A percentile compares a stretch with the other conserved stretches of the same genome.
Conservation (phyloP, 345 rosid genomes). For the Brassica incana region DNA sequence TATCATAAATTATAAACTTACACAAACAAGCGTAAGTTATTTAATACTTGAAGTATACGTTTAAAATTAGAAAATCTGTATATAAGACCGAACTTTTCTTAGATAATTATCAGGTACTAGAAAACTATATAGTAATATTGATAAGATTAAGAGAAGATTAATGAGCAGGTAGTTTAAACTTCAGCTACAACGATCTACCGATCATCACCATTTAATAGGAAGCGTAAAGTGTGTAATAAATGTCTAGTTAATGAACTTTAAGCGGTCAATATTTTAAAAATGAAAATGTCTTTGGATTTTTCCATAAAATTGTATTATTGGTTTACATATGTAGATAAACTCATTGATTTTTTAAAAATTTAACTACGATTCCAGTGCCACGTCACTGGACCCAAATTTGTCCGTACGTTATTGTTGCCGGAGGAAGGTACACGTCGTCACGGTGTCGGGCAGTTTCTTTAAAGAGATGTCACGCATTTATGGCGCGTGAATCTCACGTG, state of each 20-base stretch:
- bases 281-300: neutral
- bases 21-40: neutral
- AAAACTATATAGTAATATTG: no score
- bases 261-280: neutral
- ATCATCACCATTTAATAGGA: conserved; percentile 14
- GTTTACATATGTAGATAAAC: neutral
- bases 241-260: conserved; percentile 25
- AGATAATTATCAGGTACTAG: neutral
- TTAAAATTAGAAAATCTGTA: neutral
- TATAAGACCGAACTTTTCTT: neutral
- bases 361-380: conserved; percentile 20
- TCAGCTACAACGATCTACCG: neutral
- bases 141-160: neutral
- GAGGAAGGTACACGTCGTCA: conserved; percentile 36
- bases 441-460: conserved; percentile 3
- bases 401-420: conserved; percentile 27
- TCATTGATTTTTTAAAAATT: neutral
- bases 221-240: neutral
- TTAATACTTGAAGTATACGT: neutral
- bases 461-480: conserved; percentile 17
- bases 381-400: conserved; percentile 25
- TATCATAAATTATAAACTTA: neutral
- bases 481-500: conserved; percentile 28
- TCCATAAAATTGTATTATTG: neutral
- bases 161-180: neutral